Percentiles rank a stretch among this genome's conserved stretches.
These are phyloP conservation scores for Dothidotthia symphoricarpi DNA, from an alignment of 2,329 filamentous ascomycete genomes.

Conservation along the genomic window DNA sequence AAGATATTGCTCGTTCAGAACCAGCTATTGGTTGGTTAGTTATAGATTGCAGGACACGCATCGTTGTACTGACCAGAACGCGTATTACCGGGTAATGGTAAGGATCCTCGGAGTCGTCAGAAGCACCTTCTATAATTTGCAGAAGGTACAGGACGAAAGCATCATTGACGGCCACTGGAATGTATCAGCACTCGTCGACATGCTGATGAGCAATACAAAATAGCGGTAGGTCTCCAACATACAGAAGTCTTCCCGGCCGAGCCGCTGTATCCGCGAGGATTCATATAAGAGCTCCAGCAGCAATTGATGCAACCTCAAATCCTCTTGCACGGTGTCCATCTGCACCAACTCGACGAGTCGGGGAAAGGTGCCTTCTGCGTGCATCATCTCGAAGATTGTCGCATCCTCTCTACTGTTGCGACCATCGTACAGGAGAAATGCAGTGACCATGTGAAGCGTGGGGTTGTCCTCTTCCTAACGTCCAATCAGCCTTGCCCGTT, in stretches of 20 bases:
- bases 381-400: constrained; percentile 77
- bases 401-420: constrained; percentile 70
- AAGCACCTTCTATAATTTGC: constrained; percentile 80
- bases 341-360: constrained; percentile 80
- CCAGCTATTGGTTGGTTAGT: constrained; percentile 59
- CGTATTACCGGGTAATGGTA: constrained; percentile 96
- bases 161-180: constrained; percentile 62
- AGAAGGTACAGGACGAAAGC: constrained; percentile 82
- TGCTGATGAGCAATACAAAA: too few species aligned
- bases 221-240: constrained; percentile 39
- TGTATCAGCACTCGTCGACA: constrained; percentile 9
- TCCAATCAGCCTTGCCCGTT: constrained; percentile 13
- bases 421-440: constrained; percentile 84
- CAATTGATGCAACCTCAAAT: constrained; percentile 72
- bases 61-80: constrained; percentile 67
- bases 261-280: constrained; percentile 87
- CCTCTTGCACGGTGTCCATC: constrained; percentile 58
- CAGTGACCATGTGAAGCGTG: constrained; percentile 77
- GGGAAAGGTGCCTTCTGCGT: constrained; percentile 78
- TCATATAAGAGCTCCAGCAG: constrained; percentile 90
- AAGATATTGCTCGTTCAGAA: constrained; percentile 98
- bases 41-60: background rate
- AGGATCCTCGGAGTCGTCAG: constrained; percentile 83
- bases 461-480: constrained; percentile 78
- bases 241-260: constrained; percentile 75